These are phyloP conservation scores for Saccharomycopsis oosterbeekiorum DNA, from an alignment of 805 yeast species.

Conservation along the genomic window DNA sequence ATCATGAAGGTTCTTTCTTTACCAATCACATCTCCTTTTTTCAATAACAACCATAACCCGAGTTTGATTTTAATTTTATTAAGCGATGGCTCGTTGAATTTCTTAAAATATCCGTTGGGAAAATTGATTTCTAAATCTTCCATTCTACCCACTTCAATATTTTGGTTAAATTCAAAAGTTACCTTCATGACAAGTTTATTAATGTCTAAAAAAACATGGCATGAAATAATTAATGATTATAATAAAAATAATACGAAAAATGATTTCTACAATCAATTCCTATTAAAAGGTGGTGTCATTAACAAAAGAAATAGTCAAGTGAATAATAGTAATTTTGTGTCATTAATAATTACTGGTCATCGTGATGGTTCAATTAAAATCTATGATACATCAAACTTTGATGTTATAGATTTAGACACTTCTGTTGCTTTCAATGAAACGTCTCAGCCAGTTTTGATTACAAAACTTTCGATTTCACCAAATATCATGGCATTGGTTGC, in stretches of 20 bases:
- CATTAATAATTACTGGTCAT: slow-evolving; percentile 75
- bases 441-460: slow-evolving; percentile 34
- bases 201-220: slow-evolving; percentile 62
- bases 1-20: slow-evolving; percentile 39
- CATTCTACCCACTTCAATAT: slow-evolving; percentile 69
- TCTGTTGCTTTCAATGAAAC: slow-evolving; percentile 38
- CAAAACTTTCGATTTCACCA: slow-evolving; percentile 62
- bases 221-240: slow-evolving; percentile 59
- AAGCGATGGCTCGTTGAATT: slow-evolving; percentile 55
- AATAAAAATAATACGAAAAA: slow-evolving; percentile 18
- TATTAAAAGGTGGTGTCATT: slow-evolving; percentile 67
- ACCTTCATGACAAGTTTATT: slow-evolving; percentile 45
- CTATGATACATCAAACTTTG: slow-evolving; percentile 72
- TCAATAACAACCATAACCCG: slow-evolving; percentile 75
- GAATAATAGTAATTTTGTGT: slow-evolving; percentile 17
- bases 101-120: slow-evolving; percentile 51
- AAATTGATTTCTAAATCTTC: slow-evolving; percentile 40
- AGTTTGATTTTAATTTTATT: slow-evolving; percentile 46
- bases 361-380: slow-evolving; percentile 73
- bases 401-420: slow-evolving; percentile 51
- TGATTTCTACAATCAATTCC: slow-evolving; percentile 26
- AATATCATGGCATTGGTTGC: slow-evolving; percentile 69
- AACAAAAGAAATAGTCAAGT: slow-evolving; percentile 30
- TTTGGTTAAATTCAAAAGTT: slow-evolving; percentile 69
- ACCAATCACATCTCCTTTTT: slow-evolving; percentile 60